Evolutionary conservation across 768 basidiomycete genomes (phyloP).

Genomic region (Phylloporus sp.): DNA sequence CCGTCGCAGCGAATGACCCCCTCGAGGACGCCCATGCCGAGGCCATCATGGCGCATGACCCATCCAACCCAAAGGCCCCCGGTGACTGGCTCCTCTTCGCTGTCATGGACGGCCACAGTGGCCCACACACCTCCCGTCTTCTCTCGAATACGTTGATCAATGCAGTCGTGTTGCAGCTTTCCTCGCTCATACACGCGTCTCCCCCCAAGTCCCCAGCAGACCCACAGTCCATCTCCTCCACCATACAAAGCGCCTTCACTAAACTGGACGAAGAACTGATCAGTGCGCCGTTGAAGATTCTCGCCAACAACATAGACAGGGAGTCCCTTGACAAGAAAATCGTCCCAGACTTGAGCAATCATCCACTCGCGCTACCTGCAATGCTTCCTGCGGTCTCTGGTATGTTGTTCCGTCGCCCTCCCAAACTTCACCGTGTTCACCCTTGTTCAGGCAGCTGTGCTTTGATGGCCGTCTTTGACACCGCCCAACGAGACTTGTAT

Average conservation of each 20-base stretch:
- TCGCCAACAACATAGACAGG: conserved; percentile 54
- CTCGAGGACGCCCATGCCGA: conserved; percentile 86
- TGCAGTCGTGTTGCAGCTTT: conserved; percentile 75
- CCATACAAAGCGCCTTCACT: conserved; percentile 74
- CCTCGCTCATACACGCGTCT: conserved; percentile 42
- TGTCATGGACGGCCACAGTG: conserved; percentile 90
- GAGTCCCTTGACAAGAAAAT: conserved; percentile 47
- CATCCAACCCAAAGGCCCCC: conserved; percentile 51
- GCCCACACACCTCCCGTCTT: conserved; percentile 77
- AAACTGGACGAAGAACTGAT: conserved; percentile 84
- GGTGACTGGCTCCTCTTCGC: conserved; percentile 83
- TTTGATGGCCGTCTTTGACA: conserved; percentile 83
- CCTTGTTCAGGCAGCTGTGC: conserved; percentile 76
- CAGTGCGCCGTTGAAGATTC: conserved; percentile 69
- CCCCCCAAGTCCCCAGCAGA: conserved; percentile 33
- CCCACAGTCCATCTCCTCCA: conserved; percentile 55
- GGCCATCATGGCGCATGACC: conserved; percentile 62
- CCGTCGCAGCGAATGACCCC: conserved; percentile 81
- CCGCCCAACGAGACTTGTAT: conserved; percentile 75
- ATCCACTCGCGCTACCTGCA: conserved; percentile 65
- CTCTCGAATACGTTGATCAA: conserved; percentile 83
- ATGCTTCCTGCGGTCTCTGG: conserved; percentile 84
- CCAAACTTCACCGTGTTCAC: conserved; percentile 9
- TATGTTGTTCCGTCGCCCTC: conserved; percentile 16
- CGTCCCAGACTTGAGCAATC: conserved; percentile 63